Evolutionary conservation across 768 basidiomycete genomes (phyloP).

Genomic region (Suillus weaverae): DNA sequence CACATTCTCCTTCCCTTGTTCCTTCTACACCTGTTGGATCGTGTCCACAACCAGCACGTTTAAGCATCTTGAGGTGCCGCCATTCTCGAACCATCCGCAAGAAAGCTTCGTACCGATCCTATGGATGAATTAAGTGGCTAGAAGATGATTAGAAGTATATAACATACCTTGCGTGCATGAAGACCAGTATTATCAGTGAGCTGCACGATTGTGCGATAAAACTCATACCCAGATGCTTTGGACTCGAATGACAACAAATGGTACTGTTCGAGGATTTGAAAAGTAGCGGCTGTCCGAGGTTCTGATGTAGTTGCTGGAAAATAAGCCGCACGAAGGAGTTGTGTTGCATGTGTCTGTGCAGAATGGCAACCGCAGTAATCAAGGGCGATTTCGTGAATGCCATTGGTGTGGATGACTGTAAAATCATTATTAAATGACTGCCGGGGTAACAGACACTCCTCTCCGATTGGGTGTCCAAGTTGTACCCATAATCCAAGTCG

Average conservation of each 20-base stretch:
- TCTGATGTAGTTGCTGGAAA: conserved; percentile 10
- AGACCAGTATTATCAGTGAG: conserved; percentile 9
- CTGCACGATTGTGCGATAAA: conserved; percentile 24
- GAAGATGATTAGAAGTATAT: background rate
- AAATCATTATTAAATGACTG: conserved; percentile 15
- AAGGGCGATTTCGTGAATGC: conserved; percentile 21
- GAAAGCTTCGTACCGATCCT: background rate
- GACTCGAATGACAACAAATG: conserved; percentile 30
- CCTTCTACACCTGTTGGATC: background rate
- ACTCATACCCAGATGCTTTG: conserved; percentile 29
- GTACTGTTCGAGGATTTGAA: conserved; percentile 22
- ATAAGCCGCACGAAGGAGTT: conserved; percentile 13
- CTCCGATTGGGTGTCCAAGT: conserved; percentile 20
- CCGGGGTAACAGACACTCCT: conserved; percentile 12
- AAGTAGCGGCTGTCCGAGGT: conserved; percentile 2
- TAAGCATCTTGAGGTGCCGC: background rate
- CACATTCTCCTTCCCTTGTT: background rate
- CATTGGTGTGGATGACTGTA: conserved; percentile 23
- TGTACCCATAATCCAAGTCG: conserved; percentile 21
- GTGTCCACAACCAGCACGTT: background rate
- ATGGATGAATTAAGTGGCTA: background rate
- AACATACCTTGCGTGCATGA: conserved; percentile 10
- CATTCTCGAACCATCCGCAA: background rate
- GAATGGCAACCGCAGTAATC: conserved; percentile 16
- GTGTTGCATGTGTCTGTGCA: conserved; percentile 8